phyloP scores from a whole-genome alignment of 306 rosid genomes.

The Nissolia schottii region DNA sequence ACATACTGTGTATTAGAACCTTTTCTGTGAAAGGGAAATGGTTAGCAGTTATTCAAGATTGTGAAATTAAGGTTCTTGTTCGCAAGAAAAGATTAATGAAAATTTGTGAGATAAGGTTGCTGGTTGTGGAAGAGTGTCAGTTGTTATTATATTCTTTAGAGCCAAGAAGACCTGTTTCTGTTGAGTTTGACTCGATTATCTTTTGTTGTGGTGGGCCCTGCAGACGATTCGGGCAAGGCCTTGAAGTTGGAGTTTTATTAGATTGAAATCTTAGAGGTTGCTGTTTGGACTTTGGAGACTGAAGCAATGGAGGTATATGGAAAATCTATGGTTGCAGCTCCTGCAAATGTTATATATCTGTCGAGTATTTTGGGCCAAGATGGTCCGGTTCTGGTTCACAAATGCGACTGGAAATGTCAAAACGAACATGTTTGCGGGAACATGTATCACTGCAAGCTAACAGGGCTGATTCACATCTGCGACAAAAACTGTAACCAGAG shows the following conservation, averaged over 20 bases:
- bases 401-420: slow-evolving; percentile 92
- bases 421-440: slow-evolving; percentile 92
- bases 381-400: slow-evolving; percentile 66
- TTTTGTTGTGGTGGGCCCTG: slow-evolving; percentile 67
- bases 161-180: slow-evolving; percentile 18
- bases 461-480: slow-evolving; percentile 97
- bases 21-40: slow-evolving; percentile 1
- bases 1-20: neutral
- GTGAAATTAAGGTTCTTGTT: slow-evolving; percentile 13
- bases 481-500: slow-evolving; percentile 99
- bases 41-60: neutral
- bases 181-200: slow-evolving; percentile 47
- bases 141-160: slow-evolving; percentile 7
- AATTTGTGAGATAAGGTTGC: neutral
- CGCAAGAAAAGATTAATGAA: slow-evolving; percentile 1
- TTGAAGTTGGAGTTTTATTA: slow-evolving; percentile 31
- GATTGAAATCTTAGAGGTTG: slow-evolving; percentile 48
- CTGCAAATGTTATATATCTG: slow-evolving; percentile 90
- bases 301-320: slow-evolving; percentile 85
- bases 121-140: neutral
- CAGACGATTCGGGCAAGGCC: slow-evolving; percentile 52
- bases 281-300: slow-evolving; percentile 22
- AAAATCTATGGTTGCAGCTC: slow-evolving; percentile 69
- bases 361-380: slow-evolving; percentile 89
- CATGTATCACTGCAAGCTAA: slow-evolving; percentile 91